These are phyloP conservation scores for Chalaropsis thielavioides DNA, from an alignment of 2,329 filamentous ascomycete species.

Conservation along the genomic window DNA sequence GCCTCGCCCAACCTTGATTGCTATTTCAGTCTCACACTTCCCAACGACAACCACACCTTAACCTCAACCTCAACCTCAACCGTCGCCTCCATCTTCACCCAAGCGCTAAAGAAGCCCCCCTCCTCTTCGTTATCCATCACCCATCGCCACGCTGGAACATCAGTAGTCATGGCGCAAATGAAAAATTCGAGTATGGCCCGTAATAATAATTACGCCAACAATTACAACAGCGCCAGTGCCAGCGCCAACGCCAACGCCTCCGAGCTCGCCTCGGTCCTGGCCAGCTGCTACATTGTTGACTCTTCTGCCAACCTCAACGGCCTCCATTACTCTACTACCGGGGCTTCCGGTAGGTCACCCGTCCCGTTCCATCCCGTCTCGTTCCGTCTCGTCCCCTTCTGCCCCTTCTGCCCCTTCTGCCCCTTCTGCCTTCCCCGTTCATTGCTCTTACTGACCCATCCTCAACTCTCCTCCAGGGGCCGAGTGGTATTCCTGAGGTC, in stretches of 20 bases:
- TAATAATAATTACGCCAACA: slow-evolving; percentile 64
- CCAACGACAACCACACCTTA: not conserved
- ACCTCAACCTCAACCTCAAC: not conserved
- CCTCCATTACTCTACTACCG: slow-evolving; percentile 92
- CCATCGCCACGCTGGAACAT: slow-evolving; percentile 18
- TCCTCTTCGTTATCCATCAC: slow-evolving; percentile 4
- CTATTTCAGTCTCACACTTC: not conserved
- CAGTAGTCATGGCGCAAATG: slow-evolving; percentile 48
- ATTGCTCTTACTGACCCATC: slow-evolving; percentile 4
- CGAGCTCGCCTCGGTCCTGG: slow-evolving; percentile 62
- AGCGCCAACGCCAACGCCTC: slow-evolving; percentile 31
- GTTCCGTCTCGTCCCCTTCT: slow-evolving; percentile 15
- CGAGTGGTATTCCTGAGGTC: slow-evolving; percentile 93
- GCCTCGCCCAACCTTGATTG: not conserved
- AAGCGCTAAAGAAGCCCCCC: slow-evolving; percentile 16
- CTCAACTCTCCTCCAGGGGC: slow-evolving; percentile 39
- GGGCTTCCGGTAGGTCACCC: slow-evolving; percentile 51
- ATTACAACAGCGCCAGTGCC: slow-evolving; percentile 32
- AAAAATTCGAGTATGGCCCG: slow-evolving; percentile 53
- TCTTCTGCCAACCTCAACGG: slow-evolving; percentile 57
- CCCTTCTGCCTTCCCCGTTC: slow-evolving; percentile 5
- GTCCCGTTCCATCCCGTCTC: too few relatives aligned
- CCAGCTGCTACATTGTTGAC: slow-evolving; percentile 82
- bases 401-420: not conserved
- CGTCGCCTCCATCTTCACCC: not conserved